Base-by-base conservation (phyloP, 2,329 filamentous ascomycete species). In the Rutstroemia sp. region DNA sequence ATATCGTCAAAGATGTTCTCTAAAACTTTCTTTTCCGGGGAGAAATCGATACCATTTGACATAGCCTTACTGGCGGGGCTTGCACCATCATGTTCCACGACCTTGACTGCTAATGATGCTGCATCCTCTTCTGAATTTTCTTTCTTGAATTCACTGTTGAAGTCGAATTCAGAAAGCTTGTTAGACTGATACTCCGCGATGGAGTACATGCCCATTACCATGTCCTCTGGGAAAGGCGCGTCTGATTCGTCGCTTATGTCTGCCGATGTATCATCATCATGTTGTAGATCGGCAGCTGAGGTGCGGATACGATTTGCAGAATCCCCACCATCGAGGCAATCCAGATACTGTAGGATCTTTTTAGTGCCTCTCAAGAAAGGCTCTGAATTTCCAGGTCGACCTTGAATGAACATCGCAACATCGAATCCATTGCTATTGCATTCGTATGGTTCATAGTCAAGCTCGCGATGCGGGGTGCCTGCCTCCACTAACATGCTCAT, bases 281-380 rank as follows among this genome's bases (percentile, higher is more conserved):
- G 21, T 9, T 45, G 23, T 12, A 56, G n/a, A 34, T 45, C 25
- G 30, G 10, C 9, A 10, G 10, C 30, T 34, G 30, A 34, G 30
- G 30, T 34, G 9, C 10, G 30, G 30, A 34, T 34, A 34, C 10
- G 30, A 12, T 34, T 34, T 34, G 30, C 44, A 16, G 19, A 6
- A 3, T 9, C 36, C 12, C 23, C 27, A 50, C 34, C 14, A 14
- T 42, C 34, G 9, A 54, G n/a, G 21, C 34, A 49, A 21, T 49
- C 34, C 23, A 54, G 16, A 49, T 54, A 54, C 14, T 54, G 45
- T 2, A 54, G 45, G 14, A 49, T 54, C 16, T 49, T 45, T 45
- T 54, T 54, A 7, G 52, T 49, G n/a, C 52, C 52, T 39, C 44
- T 49, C n/a, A 54, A 30, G 27, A 49, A 36, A 9, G 52, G 52